Percentiles rank a stretch among this genome's conserved stretches.
Conservation (phyloP, 2,329 filamentous ascomycete genomes). For the Penicillium verrucosum region DNA sequence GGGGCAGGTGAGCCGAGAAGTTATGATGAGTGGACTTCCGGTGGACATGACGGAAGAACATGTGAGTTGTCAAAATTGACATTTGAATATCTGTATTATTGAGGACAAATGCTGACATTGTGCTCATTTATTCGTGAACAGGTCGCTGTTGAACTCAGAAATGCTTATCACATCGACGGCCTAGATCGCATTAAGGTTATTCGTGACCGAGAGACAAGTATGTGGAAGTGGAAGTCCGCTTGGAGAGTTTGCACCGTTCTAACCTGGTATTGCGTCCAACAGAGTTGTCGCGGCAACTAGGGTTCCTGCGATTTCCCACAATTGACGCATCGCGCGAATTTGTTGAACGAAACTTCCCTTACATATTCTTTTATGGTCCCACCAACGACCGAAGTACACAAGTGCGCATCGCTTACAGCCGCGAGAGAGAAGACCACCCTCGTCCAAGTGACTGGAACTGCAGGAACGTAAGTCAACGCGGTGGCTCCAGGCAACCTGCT, state of each 20-base stretch:
- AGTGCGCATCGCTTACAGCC: conserved; percentile 53
- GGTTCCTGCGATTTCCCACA: conserved; percentile 54
- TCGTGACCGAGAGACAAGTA: conserved; percentile 58
- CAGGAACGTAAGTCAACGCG: conserved; percentile 42
- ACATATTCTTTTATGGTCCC: conserved; percentile 50
- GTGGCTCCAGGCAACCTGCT: background rate
- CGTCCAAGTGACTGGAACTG: conserved; percentile 56
- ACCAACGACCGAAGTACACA: conserved; percentile 43
- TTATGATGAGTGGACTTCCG: conserved; percentile 51
- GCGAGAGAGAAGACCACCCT: conserved; percentile 51
- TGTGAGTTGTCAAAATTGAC: conserved; percentile 38
- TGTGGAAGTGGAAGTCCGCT: conserved; percentile 6
- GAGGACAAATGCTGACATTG: background rate
- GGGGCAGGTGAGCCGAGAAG: conserved; percentile 47
- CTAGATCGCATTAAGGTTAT: conserved; percentile 58
- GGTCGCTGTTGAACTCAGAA: conserved; percentile 55
- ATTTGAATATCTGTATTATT: background rate
- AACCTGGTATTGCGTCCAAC: background rate
- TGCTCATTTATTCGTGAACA: conserved; percentile 33
- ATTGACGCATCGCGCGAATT: conserved; percentile 52
- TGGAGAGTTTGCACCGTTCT: background rate
- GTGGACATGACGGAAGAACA: conserved; percentile 51
- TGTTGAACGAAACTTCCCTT: conserved; percentile 52
- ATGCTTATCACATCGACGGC: conserved; percentile 50
- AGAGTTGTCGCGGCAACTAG: conserved; percentile 56